phyloP scores from a whole-genome alignment of 768 basidiomycete genomes.

The Daedaleopsis nitida region DNA sequence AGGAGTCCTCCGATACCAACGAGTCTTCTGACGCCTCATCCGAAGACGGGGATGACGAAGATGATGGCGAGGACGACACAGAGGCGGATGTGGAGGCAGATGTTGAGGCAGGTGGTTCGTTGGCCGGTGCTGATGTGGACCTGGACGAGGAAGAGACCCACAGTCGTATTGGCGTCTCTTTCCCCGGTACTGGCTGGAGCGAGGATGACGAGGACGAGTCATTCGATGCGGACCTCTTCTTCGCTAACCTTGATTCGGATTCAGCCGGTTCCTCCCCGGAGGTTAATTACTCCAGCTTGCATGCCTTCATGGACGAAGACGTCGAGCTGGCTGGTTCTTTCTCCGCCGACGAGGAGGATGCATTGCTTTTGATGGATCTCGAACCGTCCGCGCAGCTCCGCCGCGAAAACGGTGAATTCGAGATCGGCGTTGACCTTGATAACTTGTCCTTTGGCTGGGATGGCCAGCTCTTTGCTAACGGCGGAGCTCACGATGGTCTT shows the following conservation, averaged over 20 bases:
- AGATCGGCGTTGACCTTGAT: constrained; percentile 30
- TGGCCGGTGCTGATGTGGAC: constrained; percentile 20
- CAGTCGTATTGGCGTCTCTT: constrained; percentile 38
- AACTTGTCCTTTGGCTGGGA: constrained; percentile 30
- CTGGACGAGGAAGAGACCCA: constrained; percentile 31
- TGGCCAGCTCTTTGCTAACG: constrained; percentile 25
- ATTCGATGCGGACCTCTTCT: constrained; percentile 85
- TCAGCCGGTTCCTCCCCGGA: constrained; percentile 46
- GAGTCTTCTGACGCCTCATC: constrained; percentile 49
- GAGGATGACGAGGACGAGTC: constrained; percentile 66
- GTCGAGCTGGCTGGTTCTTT: constrained; percentile 22
- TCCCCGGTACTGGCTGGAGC: constrained; percentile 76
- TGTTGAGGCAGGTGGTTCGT: constrained; percentile 32
- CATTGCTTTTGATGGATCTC: constrained; percentile 30
- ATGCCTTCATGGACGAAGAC: constrained; percentile 28
- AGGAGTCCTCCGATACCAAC: constrained; percentile 56
- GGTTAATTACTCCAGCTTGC: constrained; percentile 47
- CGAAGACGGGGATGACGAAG: constrained; percentile 46
- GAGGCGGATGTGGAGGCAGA: constrained; percentile 31
- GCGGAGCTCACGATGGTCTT: constrained; percentile 10
- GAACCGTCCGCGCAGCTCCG: constrained; percentile 29
- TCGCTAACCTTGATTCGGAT: constrained; percentile 68
- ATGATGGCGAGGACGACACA: constrained; percentile 57
- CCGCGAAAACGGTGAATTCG: constrained; percentile 26
- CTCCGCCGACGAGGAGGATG: constrained; percentile 32